Base-by-base conservation (phyloP, 805 yeast genomes). In the Barnettozyma californica region DNA sequence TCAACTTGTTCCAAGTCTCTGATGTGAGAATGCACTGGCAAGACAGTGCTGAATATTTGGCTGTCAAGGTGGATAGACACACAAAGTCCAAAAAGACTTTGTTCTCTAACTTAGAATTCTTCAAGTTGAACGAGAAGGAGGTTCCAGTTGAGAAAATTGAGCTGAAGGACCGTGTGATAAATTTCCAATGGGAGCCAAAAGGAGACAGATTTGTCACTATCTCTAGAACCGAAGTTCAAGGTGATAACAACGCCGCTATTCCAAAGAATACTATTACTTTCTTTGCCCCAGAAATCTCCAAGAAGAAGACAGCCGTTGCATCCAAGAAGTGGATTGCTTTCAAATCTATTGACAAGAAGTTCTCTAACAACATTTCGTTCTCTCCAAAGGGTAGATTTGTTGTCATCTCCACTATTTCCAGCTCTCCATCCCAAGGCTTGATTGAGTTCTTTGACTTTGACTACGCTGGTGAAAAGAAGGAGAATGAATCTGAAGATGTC, bases 11-110 rank as follows among this genome's bases (percentile, higher is more conserved):
- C 76, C 97, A 94, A 71, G 99, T 94, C 45, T 79, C 89, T 49
- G 92, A 86, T 64, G 89, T 94, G 70, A 78, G 84, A 62, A 71
- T 94, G 72, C 89, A 83, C 75, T 94, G 99, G 99, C 98, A 94
- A 71, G 83, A 80, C 55, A 83, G 86, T 58, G 89, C 88, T 54
- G 83, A 81, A 60, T 84, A 74, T 66, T 72, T 94, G 65, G 88
- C 97, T 73, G 95, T 91, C 64, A 89, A 87, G 73, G 97, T 94
- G 58, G 97, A 91, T 68, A 88, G 98, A 71, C 96, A 90, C 71
- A 88, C 97, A 49, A 94, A 94, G 70, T 85, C 97, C 44, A 87
- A 85, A 68, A 94, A 95, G 79, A 87, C 96, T 19, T 68, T 84
- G 46, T 90, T 89, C 77, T 83, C 97, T 49, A 89, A 89, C 66